Evolutionary conservation across 2,329 filamentous ascomycete species (phyloP).

Genomic region (Colletotrichum lindemuthianum): DNA sequence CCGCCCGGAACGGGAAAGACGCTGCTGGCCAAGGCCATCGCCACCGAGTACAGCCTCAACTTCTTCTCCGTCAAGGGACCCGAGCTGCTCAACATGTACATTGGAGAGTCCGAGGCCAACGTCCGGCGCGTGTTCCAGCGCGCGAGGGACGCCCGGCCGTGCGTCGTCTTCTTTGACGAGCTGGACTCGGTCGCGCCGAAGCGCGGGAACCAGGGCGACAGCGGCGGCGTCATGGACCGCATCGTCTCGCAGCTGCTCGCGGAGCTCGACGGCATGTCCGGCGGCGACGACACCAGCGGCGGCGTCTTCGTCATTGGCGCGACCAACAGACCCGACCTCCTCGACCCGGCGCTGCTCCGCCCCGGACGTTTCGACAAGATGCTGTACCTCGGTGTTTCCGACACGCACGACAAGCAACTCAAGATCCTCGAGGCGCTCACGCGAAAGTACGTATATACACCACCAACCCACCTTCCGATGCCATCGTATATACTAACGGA

Average conservation of each 20-base stretch:
- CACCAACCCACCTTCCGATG: conserved; percentile 14
- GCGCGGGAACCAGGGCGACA: conserved; percentile 95
- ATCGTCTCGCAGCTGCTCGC: conserved; percentile 95
- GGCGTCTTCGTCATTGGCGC: conserved; percentile 97
- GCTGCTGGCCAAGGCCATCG: conserved; percentile 90
- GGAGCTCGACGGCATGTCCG: conserved; percentile 97
- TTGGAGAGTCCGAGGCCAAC: conserved; percentile 93
- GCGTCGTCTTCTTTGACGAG: conserved; percentile 94
- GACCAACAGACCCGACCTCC: conserved; percentile 91
- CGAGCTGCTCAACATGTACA: conserved; percentile 94
- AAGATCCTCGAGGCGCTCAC: conserved; percentile 95
- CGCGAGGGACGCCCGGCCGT: conserved; percentile 85
- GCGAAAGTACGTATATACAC: conserved; percentile 76
- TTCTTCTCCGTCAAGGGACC: conserved; percentile 96
- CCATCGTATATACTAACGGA: conserved; percentile 15
- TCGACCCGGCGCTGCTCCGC: conserved; percentile 88
- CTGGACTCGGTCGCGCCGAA: conserved; percentile 95
- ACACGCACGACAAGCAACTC: conserved; percentile 95
- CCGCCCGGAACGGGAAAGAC: conserved; percentile 94
- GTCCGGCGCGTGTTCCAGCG: conserved; percentile 90
- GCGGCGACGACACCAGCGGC: conserved; percentile 81
- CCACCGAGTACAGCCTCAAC: conserved; percentile 92
- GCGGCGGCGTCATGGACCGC: conserved; percentile 96
- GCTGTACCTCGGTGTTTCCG: conserved; percentile 95
- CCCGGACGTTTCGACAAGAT: conserved; percentile 98